Conservation (phyloP, 176 grass and related monocot species). For the Saccharum officinarum region DNA sequence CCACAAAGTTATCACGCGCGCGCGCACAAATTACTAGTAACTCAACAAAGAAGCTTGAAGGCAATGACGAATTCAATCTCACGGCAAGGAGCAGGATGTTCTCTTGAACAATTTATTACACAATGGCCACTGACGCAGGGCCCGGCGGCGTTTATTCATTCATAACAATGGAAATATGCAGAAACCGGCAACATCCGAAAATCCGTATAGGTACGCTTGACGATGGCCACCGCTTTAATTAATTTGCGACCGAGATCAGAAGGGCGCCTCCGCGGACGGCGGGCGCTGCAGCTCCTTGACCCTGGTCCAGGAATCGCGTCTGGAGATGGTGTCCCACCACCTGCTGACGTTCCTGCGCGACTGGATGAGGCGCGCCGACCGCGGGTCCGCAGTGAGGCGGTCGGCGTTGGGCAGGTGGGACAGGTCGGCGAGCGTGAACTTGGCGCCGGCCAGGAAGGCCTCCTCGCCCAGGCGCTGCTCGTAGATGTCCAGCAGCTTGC, state of each 20-base stretch:
- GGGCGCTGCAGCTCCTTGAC: conserved; percentile 68
- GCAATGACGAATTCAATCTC: not conserved
- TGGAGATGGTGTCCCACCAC: conserved; percentile 64
- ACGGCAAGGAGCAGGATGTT: not conserved
- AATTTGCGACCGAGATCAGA: not conserved
- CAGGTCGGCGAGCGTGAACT: conserved; percentile 88
- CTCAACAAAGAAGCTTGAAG: not conserved
- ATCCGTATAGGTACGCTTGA: not conserved
- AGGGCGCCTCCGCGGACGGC: conserved; percentile 38
- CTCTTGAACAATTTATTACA: conserved; percentile 2
- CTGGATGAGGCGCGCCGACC: conserved; percentile 36
- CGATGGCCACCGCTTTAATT: not conserved
- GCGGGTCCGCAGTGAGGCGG: conserved; percentile 42
- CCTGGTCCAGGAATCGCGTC: conserved; percentile 51
- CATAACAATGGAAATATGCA: not conserved
- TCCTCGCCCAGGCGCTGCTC: conserved; percentile 62
- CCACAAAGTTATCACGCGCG: no score
- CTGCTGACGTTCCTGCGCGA: conserved; percentile 53
- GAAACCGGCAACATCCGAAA: not conserved
- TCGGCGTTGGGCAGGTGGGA: conserved; percentile 86
- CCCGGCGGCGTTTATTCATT: not conserved
- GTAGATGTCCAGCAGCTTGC: conserved; percentile 78
- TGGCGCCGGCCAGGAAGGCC: conserved; percentile 57
- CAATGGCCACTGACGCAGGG: not conserved
- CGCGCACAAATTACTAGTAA: no score